Evolutionary conservation across 352 stramenopile species (phyloP).

Genomic region (Aphanomyces invadans): DNA sequence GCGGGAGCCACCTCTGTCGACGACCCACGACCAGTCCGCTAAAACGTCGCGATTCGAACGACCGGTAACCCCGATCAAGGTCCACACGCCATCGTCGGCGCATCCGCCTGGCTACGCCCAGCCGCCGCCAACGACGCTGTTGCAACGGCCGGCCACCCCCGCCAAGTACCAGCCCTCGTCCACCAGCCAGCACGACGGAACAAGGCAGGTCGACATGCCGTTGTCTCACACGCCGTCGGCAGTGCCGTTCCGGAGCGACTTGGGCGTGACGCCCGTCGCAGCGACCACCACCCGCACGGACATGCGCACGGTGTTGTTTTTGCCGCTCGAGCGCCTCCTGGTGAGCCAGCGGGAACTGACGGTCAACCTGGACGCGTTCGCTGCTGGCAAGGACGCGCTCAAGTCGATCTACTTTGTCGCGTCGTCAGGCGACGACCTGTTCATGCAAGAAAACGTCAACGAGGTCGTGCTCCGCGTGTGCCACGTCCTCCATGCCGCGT

Average conservation of each 20-base stretch:
- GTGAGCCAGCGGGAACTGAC: conserved; percentile 41
- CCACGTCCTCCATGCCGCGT: conserved; percentile 63
- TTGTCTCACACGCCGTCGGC: neutral
- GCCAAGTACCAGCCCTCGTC: no score
- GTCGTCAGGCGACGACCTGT: conserved; percentile 49
- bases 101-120: neutral
- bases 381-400: conserved; percentile 59
- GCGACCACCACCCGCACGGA: neutral
- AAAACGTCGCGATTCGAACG: conserved; percentile 17
- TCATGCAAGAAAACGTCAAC: conserved; percentile 69
- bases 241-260: neutral
- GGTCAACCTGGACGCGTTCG: conserved; percentile 43
- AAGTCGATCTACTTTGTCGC: conserved; percentile 76
- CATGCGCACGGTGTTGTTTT: conserved; percentile 42
- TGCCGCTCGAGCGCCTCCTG: conserved; percentile 48
- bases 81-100: neutral
- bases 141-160: neutral
- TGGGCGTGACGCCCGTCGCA: neutral
- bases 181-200: conserved; percentile 27
- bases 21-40: conserved; percentile 20
- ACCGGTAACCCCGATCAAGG: neutral
- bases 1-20: neutral
- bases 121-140: neutral
- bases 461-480: conserved; percentile 68
- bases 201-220: no score